A percentile compares a stretch with the other conserved stretches of the same genome.
phyloP scores from a whole-genome alignment of 176 grass and related monocot genomes.

The Hordeum marinum region DNA sequence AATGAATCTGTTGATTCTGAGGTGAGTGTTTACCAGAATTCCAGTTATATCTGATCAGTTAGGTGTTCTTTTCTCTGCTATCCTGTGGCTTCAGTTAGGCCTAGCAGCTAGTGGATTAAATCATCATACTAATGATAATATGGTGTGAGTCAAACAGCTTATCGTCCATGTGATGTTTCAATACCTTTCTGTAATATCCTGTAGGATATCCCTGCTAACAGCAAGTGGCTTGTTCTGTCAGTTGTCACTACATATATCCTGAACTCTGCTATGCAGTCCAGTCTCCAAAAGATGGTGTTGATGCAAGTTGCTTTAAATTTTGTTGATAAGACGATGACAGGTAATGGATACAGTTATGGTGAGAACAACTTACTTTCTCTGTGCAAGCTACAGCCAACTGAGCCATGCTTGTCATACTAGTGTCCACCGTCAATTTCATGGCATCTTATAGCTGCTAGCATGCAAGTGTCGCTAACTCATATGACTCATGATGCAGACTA shows the following conservation, averaged over 20 bases:
- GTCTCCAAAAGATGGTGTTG: constrained; percentile 5
- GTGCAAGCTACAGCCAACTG: neutral
- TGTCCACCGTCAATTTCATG: constrained; percentile 30
- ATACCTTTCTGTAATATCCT: constrained; percentile 27
- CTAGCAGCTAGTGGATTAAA: neutral
- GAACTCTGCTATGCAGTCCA: constrained; percentile 15
- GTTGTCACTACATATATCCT: neutral
- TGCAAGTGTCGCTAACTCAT: constrained; percentile 11
- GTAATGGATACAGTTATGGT: constrained; percentile 4
- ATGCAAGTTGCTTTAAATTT: constrained; percentile 30
- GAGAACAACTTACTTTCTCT: neutral
- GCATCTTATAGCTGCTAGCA: neutral
- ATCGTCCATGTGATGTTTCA: constrained; percentile 17
- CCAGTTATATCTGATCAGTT: constrained; percentile 22
- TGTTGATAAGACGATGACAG: neutral
- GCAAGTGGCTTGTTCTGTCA: constrained; percentile 18
- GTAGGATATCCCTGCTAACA: constrained; percentile 17
- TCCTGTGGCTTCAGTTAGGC: constrained; percentile 15
- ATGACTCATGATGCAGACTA: constrained; percentile 4
- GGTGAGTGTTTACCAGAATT: constrained; percentile 15
- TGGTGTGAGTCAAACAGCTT: neutral
- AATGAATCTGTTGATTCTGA: constrained; percentile 18
- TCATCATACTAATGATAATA: constrained; percentile 9
- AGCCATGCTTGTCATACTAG: constrained; percentile 1
- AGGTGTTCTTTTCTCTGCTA: neutral